Conservation (phyloP, 345 rosid genomes). For the Gossypium rotundifolium region DNA sequence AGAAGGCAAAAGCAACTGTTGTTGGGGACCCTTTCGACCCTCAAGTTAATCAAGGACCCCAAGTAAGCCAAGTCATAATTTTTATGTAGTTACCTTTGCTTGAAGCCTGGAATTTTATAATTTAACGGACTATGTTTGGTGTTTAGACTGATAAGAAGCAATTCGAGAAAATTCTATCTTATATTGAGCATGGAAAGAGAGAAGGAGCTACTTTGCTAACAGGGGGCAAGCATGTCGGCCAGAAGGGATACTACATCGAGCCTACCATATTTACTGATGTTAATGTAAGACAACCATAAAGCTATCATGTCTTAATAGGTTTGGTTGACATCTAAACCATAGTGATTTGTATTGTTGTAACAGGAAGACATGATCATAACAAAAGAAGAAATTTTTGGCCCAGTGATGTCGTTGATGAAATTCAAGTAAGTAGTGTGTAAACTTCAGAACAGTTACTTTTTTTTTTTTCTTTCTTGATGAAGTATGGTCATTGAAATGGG, state of each 20-base stretch:
- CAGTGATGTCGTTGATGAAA: slow-evolving; percentile 66
- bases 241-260: slow-evolving; percentile 58
- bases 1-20: slow-evolving; percentile 45
- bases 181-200: slow-evolving; percentile 59
- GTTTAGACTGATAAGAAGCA: slow-evolving; percentile 54
- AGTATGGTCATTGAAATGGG: no score
- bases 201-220: slow-evolving; percentile 69
- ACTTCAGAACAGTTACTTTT: not conserved
- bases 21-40: slow-evolving; percentile 79
- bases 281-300: slow-evolving; percentile 31
- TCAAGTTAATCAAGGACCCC: slow-evolving; percentile 53
- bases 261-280: slow-evolving; percentile 67
- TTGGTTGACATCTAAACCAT: not conserved
- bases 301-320: no score
- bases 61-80: slow-evolving; percentile 27
- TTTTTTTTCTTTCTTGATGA: no score
- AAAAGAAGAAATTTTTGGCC: slow-evolving; percentile 76
- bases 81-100: not conserved
- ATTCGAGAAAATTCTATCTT: slow-evolving; percentile 47
- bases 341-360: not conserved
- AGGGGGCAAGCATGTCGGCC: slow-evolving; percentile 49
- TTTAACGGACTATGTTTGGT: not conserved
- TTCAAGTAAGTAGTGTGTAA: slow-evolving; percentile 44
- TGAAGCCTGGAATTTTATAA: not conserved
- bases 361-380: slow-evolving; percentile 69